These are phyloP conservation scores for Cladosporium sp. DNA, from an alignment of 2,329 filamentous ascomycete genomes.

Conservation along the genomic window DNA sequence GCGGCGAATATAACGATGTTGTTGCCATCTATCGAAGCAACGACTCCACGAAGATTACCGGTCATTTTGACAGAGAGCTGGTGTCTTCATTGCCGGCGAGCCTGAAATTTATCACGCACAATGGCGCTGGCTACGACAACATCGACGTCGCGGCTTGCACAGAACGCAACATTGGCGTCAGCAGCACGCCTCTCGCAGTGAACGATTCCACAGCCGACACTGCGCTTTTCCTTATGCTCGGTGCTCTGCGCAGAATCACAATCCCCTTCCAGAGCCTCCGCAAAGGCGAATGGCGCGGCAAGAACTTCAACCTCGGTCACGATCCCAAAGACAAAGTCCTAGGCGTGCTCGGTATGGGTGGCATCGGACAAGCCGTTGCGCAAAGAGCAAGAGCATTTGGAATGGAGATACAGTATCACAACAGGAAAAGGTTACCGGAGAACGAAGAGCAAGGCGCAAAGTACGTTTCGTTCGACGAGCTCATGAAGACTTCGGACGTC, in stretches of 20 bases:
- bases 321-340: conserved; percentile 50
- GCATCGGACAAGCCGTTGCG: conserved; percentile 50
- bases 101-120: conserved; percentile 43
- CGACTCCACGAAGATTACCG: conserved; percentile 45
- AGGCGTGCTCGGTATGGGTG: conserved; percentile 57
- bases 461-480: conserved; percentile 53
- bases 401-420: conserved; percentile 57
- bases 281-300: conserved; percentile 37
- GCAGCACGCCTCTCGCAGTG: conserved; percentile 44
- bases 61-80: conserved; percentile 44
- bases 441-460: conserved; percentile 42
- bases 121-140: conserved; percentile 37
- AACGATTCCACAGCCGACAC: conserved; percentile 47
- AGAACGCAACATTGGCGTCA: conserved; percentile 37
- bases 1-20: conserved; percentile 52
- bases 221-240: conserved; percentile 49
- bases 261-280: conserved; percentile 44
- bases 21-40: conserved; percentile 57
- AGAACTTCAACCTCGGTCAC: conserved; percentile 44
- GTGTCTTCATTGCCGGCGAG: conserved; percentile 37
- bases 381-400: conserved; percentile 50
- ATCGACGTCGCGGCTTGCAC: conserved; percentile 32
- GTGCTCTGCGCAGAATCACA: conserved; percentile 47
- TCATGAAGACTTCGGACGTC: conserved; percentile 51
- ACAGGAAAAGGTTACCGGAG: conserved; percentile 40